These are phyloP conservation scores for Neonectria punicea DNA, from an alignment of 2,329 filamentous ascomycete species.

Conservation along the genomic window DNA sequence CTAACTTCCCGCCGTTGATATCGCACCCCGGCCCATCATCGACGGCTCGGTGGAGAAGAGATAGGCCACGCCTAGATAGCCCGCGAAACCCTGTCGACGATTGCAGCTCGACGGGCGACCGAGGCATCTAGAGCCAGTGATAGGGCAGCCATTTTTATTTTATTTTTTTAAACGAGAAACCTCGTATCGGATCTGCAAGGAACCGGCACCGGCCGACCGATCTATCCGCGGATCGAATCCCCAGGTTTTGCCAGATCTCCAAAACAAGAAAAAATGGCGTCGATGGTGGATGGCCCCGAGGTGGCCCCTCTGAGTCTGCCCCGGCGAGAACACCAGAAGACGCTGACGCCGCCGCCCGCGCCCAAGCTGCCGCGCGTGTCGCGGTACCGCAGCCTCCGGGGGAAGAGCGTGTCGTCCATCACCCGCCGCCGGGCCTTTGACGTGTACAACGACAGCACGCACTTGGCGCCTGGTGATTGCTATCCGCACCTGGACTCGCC, in stretches of 20 bases:
- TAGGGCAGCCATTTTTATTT: too few relatives aligned
- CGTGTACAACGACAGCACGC: conserved; percentile 37
- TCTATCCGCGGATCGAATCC: background rate
- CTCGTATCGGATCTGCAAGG: conserved; percentile 25
- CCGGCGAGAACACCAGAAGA: conserved; percentile 28
- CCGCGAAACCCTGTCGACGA: conserved; percentile 17
- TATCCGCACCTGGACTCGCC: conserved; percentile 41
- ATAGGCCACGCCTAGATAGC: background rate
- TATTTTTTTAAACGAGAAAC: background rate
- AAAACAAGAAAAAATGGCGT: conserved; percentile 11
- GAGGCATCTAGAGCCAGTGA: conserved; percentile 9
- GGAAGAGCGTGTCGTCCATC: conserved; percentile 48
- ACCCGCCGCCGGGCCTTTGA: conserved; percentile 42
- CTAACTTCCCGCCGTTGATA: background rate
- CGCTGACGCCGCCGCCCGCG: conserved; percentile 32
- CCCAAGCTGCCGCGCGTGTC: conserved; percentile 34
- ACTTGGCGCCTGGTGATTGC: conserved; percentile 33
- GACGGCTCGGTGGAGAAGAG: conserved; percentile 22
- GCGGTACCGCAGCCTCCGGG: conserved; percentile 47
- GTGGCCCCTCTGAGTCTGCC: conserved; percentile 16
- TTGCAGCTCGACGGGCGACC: conserved; percentile 14
- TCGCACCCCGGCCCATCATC: conserved; percentile 19
- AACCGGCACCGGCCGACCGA: conserved; percentile 3
- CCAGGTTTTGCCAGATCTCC: conserved; percentile 3
- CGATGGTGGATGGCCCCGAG: conserved; percentile 20